Conservation (phyloP, 257 asterid genomes). For the Anisodus acutangulus region DNA sequence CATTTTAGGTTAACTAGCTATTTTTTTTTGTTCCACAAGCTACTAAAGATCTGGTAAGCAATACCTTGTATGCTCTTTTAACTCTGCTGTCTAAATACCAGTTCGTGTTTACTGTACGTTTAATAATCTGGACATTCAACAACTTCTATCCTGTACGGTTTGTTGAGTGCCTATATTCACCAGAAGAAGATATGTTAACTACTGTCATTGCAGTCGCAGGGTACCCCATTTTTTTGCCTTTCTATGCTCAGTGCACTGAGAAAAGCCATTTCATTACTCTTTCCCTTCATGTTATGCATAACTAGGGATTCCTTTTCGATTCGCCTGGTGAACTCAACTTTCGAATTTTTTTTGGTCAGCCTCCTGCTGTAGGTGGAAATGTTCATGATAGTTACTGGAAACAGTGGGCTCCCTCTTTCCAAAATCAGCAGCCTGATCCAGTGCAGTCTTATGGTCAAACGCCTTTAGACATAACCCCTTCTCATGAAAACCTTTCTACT, state of each 20-base stretch:
- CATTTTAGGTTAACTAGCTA: neutral
- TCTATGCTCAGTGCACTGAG: neutral
- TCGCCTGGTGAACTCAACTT: constrained; percentile 37
- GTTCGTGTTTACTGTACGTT: neutral
- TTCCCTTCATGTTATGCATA: constrained; percentile 5
- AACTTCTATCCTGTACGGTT: constrained; percentile 7
- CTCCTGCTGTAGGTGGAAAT: constrained; percentile 60
- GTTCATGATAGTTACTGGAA: constrained; percentile 72
- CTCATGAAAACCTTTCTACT: constrained; percentile 54
- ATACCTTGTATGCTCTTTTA: neutral
- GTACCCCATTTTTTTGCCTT: neutral
- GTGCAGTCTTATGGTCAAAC: constrained; percentile 58
- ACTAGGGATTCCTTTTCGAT: constrained; percentile 28
- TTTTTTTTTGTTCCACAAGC: constrained; percentile 18
- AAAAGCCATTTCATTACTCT: constrained; percentile 10
- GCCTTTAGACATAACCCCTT: constrained; percentile 49
- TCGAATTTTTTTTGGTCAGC: constrained; percentile 60
- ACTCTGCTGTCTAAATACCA: constrained; percentile 11
- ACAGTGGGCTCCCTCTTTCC: constrained; percentile 60
- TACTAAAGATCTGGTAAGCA: constrained; percentile 20
- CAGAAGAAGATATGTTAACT: constrained; percentile 24
- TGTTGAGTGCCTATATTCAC: constrained; percentile 2
- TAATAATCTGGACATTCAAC: neutral
- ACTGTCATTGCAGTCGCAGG: constrained; percentile 23
- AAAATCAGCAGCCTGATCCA: constrained; percentile 54